Conservation (phyloP, 2,329 filamentous ascomycete genomes). For the Ceratocystis papillata region DNA sequence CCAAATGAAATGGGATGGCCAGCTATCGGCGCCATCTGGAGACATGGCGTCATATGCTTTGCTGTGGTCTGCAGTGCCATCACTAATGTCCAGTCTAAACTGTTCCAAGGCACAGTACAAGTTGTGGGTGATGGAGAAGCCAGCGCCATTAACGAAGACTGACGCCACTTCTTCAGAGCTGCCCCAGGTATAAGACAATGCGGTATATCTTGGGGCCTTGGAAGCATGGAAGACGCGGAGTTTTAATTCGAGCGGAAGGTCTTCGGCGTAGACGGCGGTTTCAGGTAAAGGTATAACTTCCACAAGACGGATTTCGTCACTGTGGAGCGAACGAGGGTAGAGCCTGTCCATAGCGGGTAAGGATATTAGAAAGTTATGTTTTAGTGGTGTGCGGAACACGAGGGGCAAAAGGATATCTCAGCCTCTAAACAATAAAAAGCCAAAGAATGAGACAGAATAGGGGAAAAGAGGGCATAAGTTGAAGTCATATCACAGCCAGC, state of each 20-base stretch:
- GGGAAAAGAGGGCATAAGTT: neutral
- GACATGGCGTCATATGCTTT: neutral
- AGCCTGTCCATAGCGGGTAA: conserved; percentile 16
- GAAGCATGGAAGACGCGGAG: conserved; percentile 21
- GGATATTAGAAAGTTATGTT: neutral
- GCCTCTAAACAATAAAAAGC: neutral
- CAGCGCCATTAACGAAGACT: conserved; percentile 27
- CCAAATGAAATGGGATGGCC: conserved; percentile 26
- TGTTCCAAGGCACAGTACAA: conserved; percentile 29
- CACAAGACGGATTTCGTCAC: conserved; percentile 23
- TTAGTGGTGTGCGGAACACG: neutral
- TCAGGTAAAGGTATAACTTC: conserved; percentile 21
- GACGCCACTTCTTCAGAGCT: conserved; percentile 25
- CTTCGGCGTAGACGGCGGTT: conserved; percentile 7
- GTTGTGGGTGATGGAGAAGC: conserved; percentile 28
- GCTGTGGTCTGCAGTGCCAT: neutral
- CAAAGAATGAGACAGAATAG: conserved; percentile 12
- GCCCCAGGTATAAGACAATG: conserved; percentile 30
- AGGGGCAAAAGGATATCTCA: neutral
- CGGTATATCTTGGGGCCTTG: conserved; percentile 25
- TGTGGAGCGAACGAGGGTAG: conserved; percentile 15
- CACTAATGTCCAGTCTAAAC: conserved; percentile 27
- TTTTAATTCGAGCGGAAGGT: conserved; percentile 15
- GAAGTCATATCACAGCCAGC: neutral
- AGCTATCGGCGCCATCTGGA: conserved; percentile 13